Percentiles rank a stretch among this genome's conserved stretches.
Conservation (phyloP, 148 eudicot species). For the Rhododendron griersonianum region DNA sequence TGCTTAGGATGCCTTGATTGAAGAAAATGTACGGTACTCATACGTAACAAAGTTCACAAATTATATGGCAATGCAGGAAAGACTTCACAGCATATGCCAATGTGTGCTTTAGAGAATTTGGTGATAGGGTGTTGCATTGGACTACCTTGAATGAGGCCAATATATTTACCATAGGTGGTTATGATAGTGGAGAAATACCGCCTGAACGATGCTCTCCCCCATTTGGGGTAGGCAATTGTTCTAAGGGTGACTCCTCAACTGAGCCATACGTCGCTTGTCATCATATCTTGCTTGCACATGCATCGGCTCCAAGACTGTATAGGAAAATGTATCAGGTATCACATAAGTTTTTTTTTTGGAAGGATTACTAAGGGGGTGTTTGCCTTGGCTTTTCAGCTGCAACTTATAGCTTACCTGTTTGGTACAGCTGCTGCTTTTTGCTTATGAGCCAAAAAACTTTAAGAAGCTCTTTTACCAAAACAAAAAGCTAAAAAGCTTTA, state of each 20-base stretch:
- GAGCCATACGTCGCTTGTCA: conserved; percentile 54
- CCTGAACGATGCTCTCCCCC: conserved; percentile 43
- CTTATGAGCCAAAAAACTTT: background rate
- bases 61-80: conserved; percentile 32
- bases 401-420: background rate
- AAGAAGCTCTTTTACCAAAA: background rate
- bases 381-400: background rate
- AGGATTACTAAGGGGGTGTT: background rate
- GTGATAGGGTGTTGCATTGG: conserved; percentile 56
- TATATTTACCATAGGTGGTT: conserved; percentile 28
- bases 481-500: background rate
- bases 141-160: conserved; percentile 57
- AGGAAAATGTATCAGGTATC: conserved; percentile 51
- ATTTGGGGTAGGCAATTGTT: conserved; percentile 26
- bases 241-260: conserved; percentile 42
- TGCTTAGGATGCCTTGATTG: background rate
- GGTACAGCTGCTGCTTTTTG: background rate
- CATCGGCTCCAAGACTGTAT: conserved; percentile 46
- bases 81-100: conserved; percentile 58
- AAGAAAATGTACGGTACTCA: background rate
- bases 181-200: conserved; percentile 27
- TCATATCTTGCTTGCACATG: conserved; percentile 52
- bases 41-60: background rate
- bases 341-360: background rate
- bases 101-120: conserved; percentile 73